Base-by-base conservation (phyloP, 768 basidiomycete species). In the Paxillus involutus region DNA sequence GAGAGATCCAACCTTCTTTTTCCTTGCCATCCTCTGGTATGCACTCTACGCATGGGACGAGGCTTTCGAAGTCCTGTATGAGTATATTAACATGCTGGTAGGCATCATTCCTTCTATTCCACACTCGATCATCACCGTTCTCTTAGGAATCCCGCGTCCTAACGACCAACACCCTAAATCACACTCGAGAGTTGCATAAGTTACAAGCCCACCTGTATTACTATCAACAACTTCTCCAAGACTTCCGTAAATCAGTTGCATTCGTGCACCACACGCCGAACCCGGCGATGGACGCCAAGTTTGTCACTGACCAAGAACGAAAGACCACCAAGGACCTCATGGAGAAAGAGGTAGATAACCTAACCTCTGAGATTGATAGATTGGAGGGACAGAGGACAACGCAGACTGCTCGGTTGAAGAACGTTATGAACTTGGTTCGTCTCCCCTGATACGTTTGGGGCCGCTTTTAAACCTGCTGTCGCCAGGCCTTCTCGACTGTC, bases 1-100 rank as follows among this genome's bases (percentile, higher is more conserved):
- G 0, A 61, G 47, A 43, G 73, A 75, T 45, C 69, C 71, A 1
- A 72, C 71, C 0, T 64, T 73, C 17, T 48, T 72, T 10, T 65
- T 72, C 17, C 64, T 73, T 21, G 71, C 77, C 44, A 66, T 79
- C 7, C 63, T 85, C 21, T 85, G 83, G 84, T 82, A 83, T 52
- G 77, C 81, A 0, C 59, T 84, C 26, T 85, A 85, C 60, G 76
- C 82, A 0, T 85, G 84, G 82, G 84, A 85, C 46, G 81, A 85
- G 63, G 68, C 80, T 0, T 70, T 84, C 24, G 82, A 83, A 58
- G 66, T 69, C 13, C 59, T 85, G 35, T 83, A 82, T 52, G 57
- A 60, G 10, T 80, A 85, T 58, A 75, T 85, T 21, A 78, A 75
- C 53, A 71, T 56, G 52, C 67, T 85, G 66, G 81, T 83, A 61